Conservation (phyloP, 2,329 filamentous ascomycete species). For the Colletotrichum echinochloae region DNA sequence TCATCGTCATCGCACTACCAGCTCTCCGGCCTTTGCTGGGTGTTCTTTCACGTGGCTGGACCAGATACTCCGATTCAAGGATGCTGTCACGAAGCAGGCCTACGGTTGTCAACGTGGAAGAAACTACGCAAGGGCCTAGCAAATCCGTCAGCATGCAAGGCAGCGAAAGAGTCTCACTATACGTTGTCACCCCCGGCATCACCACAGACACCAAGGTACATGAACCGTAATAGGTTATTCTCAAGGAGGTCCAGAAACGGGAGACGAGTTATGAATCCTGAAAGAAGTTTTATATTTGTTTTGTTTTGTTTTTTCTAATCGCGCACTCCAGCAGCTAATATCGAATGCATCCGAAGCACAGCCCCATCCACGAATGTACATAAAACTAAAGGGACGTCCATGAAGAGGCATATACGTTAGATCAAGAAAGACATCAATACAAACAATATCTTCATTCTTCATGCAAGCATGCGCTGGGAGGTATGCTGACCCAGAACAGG, state of each 20-base stretch:
- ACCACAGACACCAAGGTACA: not conserved
- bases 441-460: not conserved
- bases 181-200: too few relatives aligned
- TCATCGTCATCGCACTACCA: slow-evolving; percentile 1
- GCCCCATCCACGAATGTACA: not conserved
- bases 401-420: not conserved
- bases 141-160: not conserved
- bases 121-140: not conserved
- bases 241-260: not conserved
- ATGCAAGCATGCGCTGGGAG: not conserved
- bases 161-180: not conserved
- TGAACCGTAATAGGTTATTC: not conserved
- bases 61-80: not conserved
- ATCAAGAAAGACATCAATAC: not conserved
- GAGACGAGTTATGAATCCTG: not conserved
- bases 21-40: not conserved
- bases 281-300: not conserved
- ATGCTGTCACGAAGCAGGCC: not conserved
- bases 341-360: not conserved
- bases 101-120: not conserved
- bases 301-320: not conserved
- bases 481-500: not conserved
- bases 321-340: too few relatives aligned
- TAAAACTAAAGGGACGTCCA: not conserved
- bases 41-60: not conserved